phyloP scores from a whole-genome alignment of 768 basidiomycete genomes.

The Trametes villosa region DNA sequence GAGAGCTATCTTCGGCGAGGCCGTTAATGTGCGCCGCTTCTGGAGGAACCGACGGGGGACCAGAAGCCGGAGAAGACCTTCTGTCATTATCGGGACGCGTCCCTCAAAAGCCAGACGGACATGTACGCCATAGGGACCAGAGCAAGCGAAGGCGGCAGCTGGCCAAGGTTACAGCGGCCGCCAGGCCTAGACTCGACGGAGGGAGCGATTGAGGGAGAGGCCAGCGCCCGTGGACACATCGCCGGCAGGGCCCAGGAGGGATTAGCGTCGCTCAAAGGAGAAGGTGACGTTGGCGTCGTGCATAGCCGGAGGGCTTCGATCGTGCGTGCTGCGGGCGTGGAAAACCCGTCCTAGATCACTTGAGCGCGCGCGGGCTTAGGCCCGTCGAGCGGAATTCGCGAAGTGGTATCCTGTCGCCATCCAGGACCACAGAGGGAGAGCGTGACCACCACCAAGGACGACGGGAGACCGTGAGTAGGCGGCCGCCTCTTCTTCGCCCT shows the following conservation, averaged over 20 bases:
- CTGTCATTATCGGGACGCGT: slow-evolving; percentile 1
- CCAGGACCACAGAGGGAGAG: not conserved
- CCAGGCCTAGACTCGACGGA: not conserved
- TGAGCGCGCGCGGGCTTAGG: not conserved
- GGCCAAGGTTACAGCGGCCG: not conserved
- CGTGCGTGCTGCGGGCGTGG: slow-evolving; percentile 2
- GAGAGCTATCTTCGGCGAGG: slow-evolving; percentile 2
- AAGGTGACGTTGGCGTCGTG: slow-evolving; percentile 19
- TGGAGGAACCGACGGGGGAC: not conserved
- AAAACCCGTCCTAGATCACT: not conserved
- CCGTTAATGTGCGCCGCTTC: not conserved
- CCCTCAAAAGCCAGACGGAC: slow-evolving; percentile 11
- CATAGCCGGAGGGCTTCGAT: slow-evolving; percentile 9
- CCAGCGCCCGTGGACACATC: not conserved
- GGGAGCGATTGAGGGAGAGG: not conserved
- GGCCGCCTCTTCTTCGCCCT: not conserved
- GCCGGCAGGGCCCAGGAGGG: slow-evolving; percentile 1
- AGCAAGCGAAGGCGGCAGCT: not conserved
- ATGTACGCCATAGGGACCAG: not conserved
- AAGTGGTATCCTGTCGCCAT: slow-evolving; percentile 4
- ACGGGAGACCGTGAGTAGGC: slow-evolving; percentile 13
- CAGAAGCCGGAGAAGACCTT: slow-evolving; percentile 8
- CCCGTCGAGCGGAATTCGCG: slow-evolving; percentile 15
- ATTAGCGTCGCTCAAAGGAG: slow-evolving; percentile 15
- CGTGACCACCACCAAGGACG: slow-evolving; percentile 7